Percentiles rank a stretch among this genome's conserved stretches.
phyloP scores from a whole-genome alignment of 169 alveolate genomes.

The Babesia caballi region DNA sequence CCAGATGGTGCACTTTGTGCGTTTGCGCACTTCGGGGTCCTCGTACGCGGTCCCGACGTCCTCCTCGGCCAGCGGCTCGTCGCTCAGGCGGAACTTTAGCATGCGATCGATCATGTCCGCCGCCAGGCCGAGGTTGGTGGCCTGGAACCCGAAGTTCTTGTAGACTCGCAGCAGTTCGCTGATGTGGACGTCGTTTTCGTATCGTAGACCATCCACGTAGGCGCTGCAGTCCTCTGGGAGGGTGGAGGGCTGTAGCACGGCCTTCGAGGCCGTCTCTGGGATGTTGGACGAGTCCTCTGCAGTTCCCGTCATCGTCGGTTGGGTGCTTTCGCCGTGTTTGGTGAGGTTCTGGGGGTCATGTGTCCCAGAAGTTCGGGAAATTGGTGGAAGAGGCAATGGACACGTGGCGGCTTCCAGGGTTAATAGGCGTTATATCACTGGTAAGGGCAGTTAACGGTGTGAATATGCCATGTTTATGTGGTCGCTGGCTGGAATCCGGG shows the following conservation, averaged over 20 bases:
- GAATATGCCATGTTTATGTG: no score
- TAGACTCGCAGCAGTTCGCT: constrained; percentile 63
- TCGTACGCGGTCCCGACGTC: constrained; percentile 53
- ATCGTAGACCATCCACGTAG: constrained; percentile 61
- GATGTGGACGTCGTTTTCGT: constrained; percentile 58
- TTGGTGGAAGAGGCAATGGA: no score
- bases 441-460: no score
- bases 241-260: constrained; percentile 57
- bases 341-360: no score
- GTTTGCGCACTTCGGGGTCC: constrained; percentile 76
- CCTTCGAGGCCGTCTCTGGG: constrained; percentile 52
- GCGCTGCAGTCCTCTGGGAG: constrained; percentile 63
- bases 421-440: no score
- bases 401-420: no score
- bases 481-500: no score
- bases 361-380: no score
- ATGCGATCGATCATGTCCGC: constrained; percentile 75
- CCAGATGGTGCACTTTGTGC: constrained; percentile 91
- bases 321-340: no score
- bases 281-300: no score
- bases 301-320: no score
- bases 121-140: constrained; percentile 76
- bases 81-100: constrained; percentile 63
- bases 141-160: constrained; percentile 75
- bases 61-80: constrained; percentile 35